Conservation (phyloP, 179 eudicot genomes). For the Spergularia azorica region DNA sequence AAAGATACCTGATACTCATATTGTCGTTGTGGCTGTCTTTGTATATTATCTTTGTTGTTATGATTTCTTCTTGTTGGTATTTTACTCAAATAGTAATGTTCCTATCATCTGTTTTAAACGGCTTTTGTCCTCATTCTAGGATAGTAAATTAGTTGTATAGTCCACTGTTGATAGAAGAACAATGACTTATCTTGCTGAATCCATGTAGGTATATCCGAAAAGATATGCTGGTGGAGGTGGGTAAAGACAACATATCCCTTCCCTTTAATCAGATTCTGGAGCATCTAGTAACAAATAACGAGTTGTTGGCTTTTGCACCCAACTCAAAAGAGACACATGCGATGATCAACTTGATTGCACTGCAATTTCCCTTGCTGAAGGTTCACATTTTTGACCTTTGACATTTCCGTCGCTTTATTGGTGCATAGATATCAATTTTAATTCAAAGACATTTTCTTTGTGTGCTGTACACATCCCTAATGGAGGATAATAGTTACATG, state of each 20-base stretch:
- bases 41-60: background rate
- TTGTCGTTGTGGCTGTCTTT: background rate
- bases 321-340: slow-evolving; percentile 70
- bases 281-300: slow-evolving; percentile 49
- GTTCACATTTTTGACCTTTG: slow-evolving; percentile 34
- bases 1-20: background rate
- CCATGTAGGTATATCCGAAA: slow-evolving; percentile 64
- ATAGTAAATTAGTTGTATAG: slow-evolving; percentile 4
- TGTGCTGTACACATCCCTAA: too few species aligned
- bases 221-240: slow-evolving; percentile 90
- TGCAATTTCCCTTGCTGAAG: slow-evolving; percentile 79
- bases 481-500: too few species aligned
- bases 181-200: slow-evolving; percentile 20
- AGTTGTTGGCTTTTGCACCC: slow-evolving; percentile 89
- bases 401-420: background rate
- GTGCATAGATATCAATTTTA: background rate
- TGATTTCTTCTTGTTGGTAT: background rate
- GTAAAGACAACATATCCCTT: slow-evolving; percentile 66
- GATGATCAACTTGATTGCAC: slow-evolving; percentile 71
- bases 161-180: background rate
- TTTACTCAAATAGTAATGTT: slow-evolving; percentile 1
- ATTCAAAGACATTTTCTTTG: too few species aligned
- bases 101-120: background rate
- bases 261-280: slow-evolving; percentile 67
- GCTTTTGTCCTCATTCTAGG: background rate